A percentile compares a stretch with the other conserved stretches of the same genome.
phyloP scores from a whole-genome alignment of 2,329 filamentous ascomycete species.

The Aspergillus sp. region DNA sequence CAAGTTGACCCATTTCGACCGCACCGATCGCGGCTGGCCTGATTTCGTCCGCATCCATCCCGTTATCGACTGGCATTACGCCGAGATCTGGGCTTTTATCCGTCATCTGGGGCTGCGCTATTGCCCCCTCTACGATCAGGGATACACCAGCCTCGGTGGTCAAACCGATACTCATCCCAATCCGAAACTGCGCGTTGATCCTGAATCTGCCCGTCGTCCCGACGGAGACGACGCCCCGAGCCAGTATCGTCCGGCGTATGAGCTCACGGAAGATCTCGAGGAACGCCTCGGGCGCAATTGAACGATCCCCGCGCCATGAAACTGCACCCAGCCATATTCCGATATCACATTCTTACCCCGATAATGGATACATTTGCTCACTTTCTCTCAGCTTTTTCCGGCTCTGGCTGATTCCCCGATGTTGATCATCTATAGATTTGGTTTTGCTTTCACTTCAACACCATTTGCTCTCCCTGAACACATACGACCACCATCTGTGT shows the following conservation, averaged over 20 bases:
- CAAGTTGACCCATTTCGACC: constrained; percentile 75
- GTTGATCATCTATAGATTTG: constrained; percentile 6
- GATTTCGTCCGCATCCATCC: constrained; percentile 90
- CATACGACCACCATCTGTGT: not conserved
- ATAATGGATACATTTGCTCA: not conserved
- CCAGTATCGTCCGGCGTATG: constrained; percentile 69
- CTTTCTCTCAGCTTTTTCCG: not conserved
- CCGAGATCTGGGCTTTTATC: constrained; percentile 88
- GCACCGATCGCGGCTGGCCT: constrained; percentile 87
- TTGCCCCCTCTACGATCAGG: constrained; percentile 80
- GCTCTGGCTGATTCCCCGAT: not conserved
- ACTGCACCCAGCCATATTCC: too few relatives aligned
- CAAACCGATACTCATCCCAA: constrained; percentile 87
- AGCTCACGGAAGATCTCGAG: constrained; percentile 69
- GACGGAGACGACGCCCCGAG: constrained; percentile 20
- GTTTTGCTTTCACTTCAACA: not conserved
- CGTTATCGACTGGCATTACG: constrained; percentile 96
- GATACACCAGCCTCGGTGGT: constrained; percentile 91
- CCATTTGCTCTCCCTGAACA: not conserved
- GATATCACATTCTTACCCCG: too few relatives aligned
- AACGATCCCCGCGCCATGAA: not conserved
- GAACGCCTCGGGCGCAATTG: constrained; percentile 73
- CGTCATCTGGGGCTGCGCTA: constrained; percentile 73
- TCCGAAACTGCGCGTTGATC: constrained; percentile 59
- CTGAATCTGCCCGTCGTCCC: constrained; percentile 2